phyloP scores from a whole-genome alignment of 129 eudicot species.

The Flaveria bidentis region DNA sequence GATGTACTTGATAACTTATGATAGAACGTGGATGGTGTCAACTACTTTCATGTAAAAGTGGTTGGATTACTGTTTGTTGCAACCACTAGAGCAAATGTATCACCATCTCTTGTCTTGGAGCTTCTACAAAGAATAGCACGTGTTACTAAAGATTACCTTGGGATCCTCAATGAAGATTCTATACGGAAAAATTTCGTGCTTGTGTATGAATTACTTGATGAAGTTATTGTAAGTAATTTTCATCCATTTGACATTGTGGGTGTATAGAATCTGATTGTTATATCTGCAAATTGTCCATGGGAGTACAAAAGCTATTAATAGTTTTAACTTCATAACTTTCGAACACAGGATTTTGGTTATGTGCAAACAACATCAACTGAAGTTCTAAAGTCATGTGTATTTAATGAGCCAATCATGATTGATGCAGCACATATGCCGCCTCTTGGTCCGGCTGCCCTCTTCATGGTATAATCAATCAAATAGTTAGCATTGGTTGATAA shows the following conservation, averaged over 20 bases:
- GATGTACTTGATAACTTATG: constrained; percentile 16
- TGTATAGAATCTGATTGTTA: constrained; percentile 23
- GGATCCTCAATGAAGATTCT: constrained; percentile 91
- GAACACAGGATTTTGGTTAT: constrained; percentile 86
- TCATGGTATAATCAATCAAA: constrained; percentile 60
- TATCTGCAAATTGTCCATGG: not conserved
- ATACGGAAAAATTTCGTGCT: constrained; percentile 86
- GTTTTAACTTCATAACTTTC: constrained; percentile 10
- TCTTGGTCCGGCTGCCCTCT: constrained; percentile 94
- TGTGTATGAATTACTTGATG: constrained; percentile 90
- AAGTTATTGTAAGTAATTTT: constrained; percentile 79
- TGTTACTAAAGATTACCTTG: constrained; percentile 94
- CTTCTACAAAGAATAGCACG: constrained; percentile 96
- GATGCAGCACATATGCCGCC: constrained; percentile 88
- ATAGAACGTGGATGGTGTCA: constrained; percentile 95
- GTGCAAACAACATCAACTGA: constrained; percentile 98
- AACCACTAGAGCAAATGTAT: constrained; percentile 79
- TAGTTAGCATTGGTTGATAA: constrained; percentile 3
- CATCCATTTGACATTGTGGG: constrained; percentile 15
- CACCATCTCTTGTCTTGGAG: constrained; percentile 88
- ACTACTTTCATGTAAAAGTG: constrained; percentile 95
- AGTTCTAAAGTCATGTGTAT: constrained; percentile 82
- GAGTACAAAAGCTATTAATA: not conserved
- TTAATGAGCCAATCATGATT: constrained; percentile 90
- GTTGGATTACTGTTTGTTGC: constrained; percentile 96